Evolutionary conservation across 78 protist species (phyloP).

Genomic region (Guillardia theta): DNA sequence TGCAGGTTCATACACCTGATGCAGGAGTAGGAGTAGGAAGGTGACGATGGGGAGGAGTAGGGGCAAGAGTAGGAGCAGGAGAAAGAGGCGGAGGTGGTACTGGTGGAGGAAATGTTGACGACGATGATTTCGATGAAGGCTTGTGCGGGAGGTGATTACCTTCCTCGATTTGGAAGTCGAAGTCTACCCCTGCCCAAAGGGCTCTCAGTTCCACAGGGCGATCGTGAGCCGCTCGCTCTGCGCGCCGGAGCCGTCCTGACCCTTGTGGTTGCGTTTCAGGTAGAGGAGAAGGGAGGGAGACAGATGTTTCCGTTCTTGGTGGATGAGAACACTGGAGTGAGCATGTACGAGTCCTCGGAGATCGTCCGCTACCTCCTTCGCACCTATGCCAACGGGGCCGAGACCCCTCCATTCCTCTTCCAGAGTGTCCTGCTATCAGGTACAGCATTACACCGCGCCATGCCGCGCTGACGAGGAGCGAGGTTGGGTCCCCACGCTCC

Average conservation of each 20-base stretch:
- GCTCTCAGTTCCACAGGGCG: neutral
- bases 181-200: neutral
- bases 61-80: too few relatives aligned
- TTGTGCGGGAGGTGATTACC: neutral
- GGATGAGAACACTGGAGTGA: conserved; percentile 18
- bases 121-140: too few relatives aligned
- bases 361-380: neutral
- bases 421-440: too few relatives aligned
- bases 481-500: too few relatives aligned
- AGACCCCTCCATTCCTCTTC: too few relatives aligned
- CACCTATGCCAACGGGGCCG: conserved; percentile 10
- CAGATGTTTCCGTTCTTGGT: neutral
- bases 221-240: neutral
- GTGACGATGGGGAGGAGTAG: too few relatives aligned
- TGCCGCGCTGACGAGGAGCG: too few relatives aligned
- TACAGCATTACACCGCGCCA: too few relatives aligned
- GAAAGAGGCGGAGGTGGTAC: too few relatives aligned
- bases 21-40: too few relatives aligned
- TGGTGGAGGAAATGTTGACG: too few relatives aligned
- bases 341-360: conserved; percentile 15
- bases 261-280: neutral
- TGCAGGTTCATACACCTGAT: too few relatives aligned
- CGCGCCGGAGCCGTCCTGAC: neutral
- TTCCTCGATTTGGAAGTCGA: neutral
- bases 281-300: neutral